Evolutionary conservation across 305 asterid genomes (phyloP), one percentile per base, ranked within the genome.

Genomic region (Lippia alba): DNA sequence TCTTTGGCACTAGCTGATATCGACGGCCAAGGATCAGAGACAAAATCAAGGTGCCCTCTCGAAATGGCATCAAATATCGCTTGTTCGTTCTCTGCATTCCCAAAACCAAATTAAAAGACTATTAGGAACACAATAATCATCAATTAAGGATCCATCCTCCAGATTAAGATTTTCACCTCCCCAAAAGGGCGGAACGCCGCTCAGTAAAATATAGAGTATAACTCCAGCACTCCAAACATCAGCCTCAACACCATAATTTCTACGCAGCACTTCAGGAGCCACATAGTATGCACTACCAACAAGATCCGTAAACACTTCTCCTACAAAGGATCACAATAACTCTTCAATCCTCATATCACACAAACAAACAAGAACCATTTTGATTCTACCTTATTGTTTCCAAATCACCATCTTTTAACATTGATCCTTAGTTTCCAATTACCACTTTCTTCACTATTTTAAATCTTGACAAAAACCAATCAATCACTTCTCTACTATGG

Each of bases 201-300:
- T 82, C 56, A 92, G 92, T 70, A 92, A 70, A 76, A 92, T 84
- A 74, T 91, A 91, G 4, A 93, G 88, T 67, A 93, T 93, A 18
- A 93, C 97, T 51, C 98, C 98, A 54, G 96, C 96, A 77, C 98
- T 93, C 94, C 96, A 93, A 56, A 93, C 80, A 89, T 93, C 98
- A 73, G 94, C 96, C 81, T 91, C 98, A 15, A 83, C 83, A 32
- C 97, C 85, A 68, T 93, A 93, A 69, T 81, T 83, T 49, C 96
- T 84, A 56, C 92, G 94, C 73, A 93, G 74, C 54, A 92, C 98
- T 78, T 91, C 98, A 48, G 98, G 97, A 71, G 98, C 96, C 33
- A 92, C 96, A 67, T 92, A 92, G 74, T 92, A 92, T 62, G 98
- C 91, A 81, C 97, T 92, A 41, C 98, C 98, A 61, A 92, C 97